Conservation (phyloP, 352 stramenopile species). For the Globisporangium canariense region DNA sequence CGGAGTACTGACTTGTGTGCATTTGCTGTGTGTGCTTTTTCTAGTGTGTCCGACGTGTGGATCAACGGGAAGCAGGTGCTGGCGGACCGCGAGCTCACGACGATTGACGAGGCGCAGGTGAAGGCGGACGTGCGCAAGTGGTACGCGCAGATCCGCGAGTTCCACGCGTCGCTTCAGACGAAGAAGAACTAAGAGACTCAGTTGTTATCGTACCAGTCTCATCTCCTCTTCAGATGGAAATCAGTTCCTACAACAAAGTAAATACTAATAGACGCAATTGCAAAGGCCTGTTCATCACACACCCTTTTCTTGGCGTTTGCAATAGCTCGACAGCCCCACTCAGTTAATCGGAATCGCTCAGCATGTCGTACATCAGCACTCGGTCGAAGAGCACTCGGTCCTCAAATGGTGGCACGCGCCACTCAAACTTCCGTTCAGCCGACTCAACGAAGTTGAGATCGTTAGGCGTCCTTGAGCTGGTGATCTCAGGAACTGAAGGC, state of each 20-base stretch:
- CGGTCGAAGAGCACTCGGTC: slow-evolving; percentile 15
- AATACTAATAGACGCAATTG: slow-evolving; percentile 5
- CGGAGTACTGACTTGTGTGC: slow-evolving; percentile 47
- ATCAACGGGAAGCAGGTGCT: slow-evolving; percentile 85
- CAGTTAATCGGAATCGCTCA: slow-evolving; percentile 10
- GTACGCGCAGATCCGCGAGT: slow-evolving; percentile 49
- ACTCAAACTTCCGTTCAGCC: slow-evolving; percentile 3
- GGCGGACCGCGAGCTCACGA: slow-evolving; percentile 62
- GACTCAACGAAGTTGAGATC: not conserved
- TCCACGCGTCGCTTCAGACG: slow-evolving; percentile 46
- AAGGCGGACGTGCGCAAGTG: slow-evolving; percentile 64
- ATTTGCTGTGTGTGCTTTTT: slow-evolving; percentile 29
- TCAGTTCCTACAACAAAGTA: not conserved
- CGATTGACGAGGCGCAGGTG: slow-evolving; percentile 58
- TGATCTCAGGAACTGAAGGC: not conserved
- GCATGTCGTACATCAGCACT: slow-evolving; percentile 22
- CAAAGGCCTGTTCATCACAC: too few relatives aligned
- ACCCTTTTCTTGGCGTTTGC: too few relatives aligned
- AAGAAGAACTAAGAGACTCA: slow-evolving; percentile 27
- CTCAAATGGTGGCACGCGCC: slow-evolving; percentile 25
- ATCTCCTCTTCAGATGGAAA: not conserved
- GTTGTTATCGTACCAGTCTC: too few relatives aligned
- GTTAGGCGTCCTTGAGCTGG: not conserved
- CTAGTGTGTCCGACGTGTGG: slow-evolving; percentile 84
- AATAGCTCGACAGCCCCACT: too few relatives aligned